Conservation (phyloP, 2,329 filamentous ascomycete genomes). For the Paecilomyces fulvus region DNA sequence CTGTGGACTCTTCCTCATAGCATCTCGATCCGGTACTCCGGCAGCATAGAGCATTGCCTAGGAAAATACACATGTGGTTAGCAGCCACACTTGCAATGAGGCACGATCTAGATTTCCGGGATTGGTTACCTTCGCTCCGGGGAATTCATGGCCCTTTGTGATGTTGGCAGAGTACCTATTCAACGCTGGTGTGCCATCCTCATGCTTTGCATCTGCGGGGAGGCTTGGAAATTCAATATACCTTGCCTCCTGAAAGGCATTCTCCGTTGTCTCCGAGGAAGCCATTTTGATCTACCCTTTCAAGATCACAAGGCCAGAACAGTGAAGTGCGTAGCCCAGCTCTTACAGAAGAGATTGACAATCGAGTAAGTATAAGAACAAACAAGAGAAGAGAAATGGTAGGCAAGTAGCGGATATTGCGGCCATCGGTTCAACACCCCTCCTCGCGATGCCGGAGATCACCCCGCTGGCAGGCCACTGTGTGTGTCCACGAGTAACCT, state of each 20-base stretch:
- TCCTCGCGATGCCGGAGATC: neutral
- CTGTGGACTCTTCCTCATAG: conserved; percentile 85
- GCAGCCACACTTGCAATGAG: neutral
- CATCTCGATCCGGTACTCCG: conserved; percentile 70
- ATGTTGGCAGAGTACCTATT: conserved; percentile 81
- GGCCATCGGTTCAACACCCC: neutral
- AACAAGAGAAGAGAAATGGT: neutral
- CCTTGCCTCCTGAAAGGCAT: conserved; percentile 35
- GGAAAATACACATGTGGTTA: neutral
- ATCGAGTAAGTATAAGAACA: neutral
- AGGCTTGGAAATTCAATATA: conserved; percentile 52
- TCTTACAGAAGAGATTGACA: neutral
- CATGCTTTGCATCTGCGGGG: conserved; percentile 40
- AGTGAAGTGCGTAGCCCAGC: neutral
- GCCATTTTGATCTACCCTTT: conserved; percentile 13
- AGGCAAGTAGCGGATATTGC: neutral
- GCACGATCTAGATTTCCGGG: neutral
- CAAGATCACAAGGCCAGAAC: neutral
- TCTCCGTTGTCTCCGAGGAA: conserved; percentile 11
- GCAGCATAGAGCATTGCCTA: conserved; percentile 93
- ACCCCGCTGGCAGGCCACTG: neutral
- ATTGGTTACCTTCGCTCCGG: conserved; percentile 66
- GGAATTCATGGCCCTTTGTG: conserved; percentile 80
- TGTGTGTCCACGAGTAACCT: neutral
- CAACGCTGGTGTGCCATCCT: conserved; percentile 55